Conservation (phyloP, 164 flowering plant species). For the Chimonanthus salicifolius region DNA sequence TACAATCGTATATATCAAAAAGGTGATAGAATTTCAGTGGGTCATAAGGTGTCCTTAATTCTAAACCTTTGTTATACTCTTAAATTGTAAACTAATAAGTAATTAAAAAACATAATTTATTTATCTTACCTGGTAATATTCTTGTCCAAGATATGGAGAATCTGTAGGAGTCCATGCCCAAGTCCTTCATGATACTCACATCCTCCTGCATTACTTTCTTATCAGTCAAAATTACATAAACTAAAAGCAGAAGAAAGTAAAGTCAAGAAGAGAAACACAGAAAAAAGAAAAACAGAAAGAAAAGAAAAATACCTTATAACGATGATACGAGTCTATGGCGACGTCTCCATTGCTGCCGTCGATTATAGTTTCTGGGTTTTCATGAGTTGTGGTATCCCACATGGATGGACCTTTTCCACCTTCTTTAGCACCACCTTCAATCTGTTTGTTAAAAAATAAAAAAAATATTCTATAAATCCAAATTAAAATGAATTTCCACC, state of each 20-base stretch:
- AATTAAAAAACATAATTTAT: background rate
- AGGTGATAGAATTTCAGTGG: too few species aligned
- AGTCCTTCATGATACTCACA: constrained; percentile 42
- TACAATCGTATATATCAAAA: too few species aligned
- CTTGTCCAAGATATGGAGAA: constrained; percentile 19
- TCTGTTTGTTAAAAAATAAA: constrained; percentile 14
- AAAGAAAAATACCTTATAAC: constrained; percentile 25
- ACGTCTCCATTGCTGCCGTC: constrained; percentile 33
- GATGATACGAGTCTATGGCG: constrained; percentile 36
- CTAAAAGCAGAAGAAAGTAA: background rate
- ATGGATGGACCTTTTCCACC: constrained; percentile 38
- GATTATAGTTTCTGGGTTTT: constrained; percentile 27
- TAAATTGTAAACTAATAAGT: too few species aligned
- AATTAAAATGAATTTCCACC: too few species aligned
- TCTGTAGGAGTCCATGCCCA: constrained; percentile 52
- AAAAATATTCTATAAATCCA: background rate
- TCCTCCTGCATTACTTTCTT: constrained; percentile 40
- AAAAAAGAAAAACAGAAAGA: background rate
- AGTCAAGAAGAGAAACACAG: background rate
- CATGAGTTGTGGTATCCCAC: constrained; percentile 41
- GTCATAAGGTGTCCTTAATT: too few species aligned
- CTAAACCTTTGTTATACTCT: too few species aligned
- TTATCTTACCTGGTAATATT: constrained; percentile 44
- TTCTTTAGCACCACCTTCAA: constrained; percentile 44
- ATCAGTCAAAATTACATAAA: background rate